Evolutionary conservation across 306 rosid genomes (phyloP), one percentile per base, ranked within the genome.

Genomic region (Arachis stenosperma): DNA sequence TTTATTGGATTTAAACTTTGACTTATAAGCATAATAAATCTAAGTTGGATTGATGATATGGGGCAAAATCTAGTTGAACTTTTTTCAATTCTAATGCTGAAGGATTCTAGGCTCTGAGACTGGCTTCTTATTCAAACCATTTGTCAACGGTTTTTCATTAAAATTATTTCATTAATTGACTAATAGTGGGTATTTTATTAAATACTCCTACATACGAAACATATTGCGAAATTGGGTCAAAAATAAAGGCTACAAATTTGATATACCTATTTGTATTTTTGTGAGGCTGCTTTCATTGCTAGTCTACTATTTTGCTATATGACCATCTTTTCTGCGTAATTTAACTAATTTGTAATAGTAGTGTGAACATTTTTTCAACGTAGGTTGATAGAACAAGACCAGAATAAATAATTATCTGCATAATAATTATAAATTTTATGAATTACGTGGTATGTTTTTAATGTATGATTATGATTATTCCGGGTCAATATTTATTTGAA

Each of bases 141-240:
- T 56, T 41, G 62, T 54, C 69, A 62, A 47, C 42, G 51, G 13
- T 14, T 50, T 59, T 36, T 29, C 14, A 52, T 36, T 53, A 15
- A 37, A 66, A 44, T 59, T 47, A 43, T 54, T 71, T 59, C 52
- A 17, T 9, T 9, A 44, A n/a, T 75, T 56, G 74, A 73, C 77
- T 73, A 57, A 11, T 74, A 22, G 73, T 56, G 61, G 6, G 43
- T 2, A 40, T 8, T 54, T 30, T n/a, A 9, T 6, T 63, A n/a
- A 9, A 75, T 43, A 43, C 37, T 33, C 37, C 37, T 33, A 33
- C 33, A 57, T 67, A 47, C 11, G 33, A 15, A 67, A 39, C 48
- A 60, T 14, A 33, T 30, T 47, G 56, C 29, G 41, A 77, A 47
- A 62, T 17, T 63, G 9, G 41, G 46, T 9, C 14, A 40, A 54